Evolutionary conservation across 108 stramenopile genomes (phyloP).

Genomic region (Cylindrotheca closterium): DNA sequence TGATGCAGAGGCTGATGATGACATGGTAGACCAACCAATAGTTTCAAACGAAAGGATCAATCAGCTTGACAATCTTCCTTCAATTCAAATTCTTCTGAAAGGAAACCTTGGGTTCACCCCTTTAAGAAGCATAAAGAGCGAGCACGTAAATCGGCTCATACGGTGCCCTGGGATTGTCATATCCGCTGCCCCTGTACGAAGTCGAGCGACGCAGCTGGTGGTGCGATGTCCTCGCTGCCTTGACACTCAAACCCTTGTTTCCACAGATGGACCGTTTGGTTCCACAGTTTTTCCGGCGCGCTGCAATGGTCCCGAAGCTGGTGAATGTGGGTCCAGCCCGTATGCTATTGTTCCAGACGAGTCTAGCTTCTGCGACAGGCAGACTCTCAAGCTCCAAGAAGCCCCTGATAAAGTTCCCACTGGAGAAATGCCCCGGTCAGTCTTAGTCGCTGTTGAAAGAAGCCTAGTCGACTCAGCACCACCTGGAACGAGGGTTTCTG

Average conservation of each 20-base stretch:
- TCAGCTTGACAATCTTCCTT: conserved; percentile 3
- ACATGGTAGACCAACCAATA: background rate
- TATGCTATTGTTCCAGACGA: conserved; percentile 92
- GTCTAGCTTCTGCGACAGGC: conserved; percentile 91
- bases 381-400: conserved; percentile 97
- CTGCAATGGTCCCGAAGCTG: conserved; percentile 54
- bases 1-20: conserved; percentile 15
- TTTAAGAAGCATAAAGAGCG: conserved; percentile 88
- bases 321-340: conserved; percentile 82
- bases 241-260: conserved; percentile 50
- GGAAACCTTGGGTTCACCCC: conserved; percentile 77
- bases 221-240: conserved; percentile 86
- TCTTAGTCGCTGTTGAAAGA: conserved; percentile 91
- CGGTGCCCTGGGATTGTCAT: conserved; percentile 97
- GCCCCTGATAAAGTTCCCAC: conserved; percentile 89
- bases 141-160: conserved; percentile 91
- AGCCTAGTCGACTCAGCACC: conserved; percentile 90
- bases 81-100: conserved; percentile 72
- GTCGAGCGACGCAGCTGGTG: conserved; percentile 80
- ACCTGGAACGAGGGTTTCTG: conserved; percentile 91
- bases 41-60: background rate
- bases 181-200: conserved; percentile 76
- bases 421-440: conserved; percentile 96
- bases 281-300: conserved; percentile 50
- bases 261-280: conserved; percentile 61